phyloP scores from a whole-genome alignment of 202 grass and related monocot species.

The Saccharum hybrid region DNA sequence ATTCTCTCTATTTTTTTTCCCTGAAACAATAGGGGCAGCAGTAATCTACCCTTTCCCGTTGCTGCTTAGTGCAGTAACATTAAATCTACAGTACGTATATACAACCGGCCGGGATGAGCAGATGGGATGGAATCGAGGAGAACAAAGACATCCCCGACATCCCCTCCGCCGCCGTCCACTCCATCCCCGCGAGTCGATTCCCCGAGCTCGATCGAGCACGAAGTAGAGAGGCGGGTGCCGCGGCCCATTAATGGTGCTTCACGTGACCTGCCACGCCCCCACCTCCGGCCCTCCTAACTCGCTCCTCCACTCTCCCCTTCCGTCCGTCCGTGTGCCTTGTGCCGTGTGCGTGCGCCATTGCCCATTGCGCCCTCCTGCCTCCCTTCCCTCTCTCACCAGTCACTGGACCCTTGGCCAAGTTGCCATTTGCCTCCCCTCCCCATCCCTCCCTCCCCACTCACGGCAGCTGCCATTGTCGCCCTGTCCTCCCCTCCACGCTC shows the following conservation, averaged over 20 bases:
- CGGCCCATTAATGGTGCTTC: slow-evolving; percentile 70
- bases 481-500: no score
- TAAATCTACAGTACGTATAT: no score
- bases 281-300: not conserved
- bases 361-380: not conserved
- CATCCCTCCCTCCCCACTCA: not conserved
- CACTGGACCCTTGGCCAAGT: not conserved
- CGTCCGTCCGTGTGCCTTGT: not conserved
- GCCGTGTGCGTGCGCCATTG: slow-evolving; percentile 19
- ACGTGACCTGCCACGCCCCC: slow-evolving; percentile 57
- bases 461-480: not conserved
- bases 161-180: not conserved
- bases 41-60: no score
- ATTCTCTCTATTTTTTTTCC: no score
- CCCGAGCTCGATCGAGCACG: no score
- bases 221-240: not conserved
- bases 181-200: no score
- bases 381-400: not conserved
- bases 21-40: no score
- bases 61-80: no score
- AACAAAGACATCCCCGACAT: not conserved
- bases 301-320: not conserved
- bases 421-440: not conserved
- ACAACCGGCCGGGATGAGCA: not conserved
- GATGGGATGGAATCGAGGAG: not conserved